Conservation (phyloP, 208 protist genomes). For the Leishmania amazonensis region DNA sequence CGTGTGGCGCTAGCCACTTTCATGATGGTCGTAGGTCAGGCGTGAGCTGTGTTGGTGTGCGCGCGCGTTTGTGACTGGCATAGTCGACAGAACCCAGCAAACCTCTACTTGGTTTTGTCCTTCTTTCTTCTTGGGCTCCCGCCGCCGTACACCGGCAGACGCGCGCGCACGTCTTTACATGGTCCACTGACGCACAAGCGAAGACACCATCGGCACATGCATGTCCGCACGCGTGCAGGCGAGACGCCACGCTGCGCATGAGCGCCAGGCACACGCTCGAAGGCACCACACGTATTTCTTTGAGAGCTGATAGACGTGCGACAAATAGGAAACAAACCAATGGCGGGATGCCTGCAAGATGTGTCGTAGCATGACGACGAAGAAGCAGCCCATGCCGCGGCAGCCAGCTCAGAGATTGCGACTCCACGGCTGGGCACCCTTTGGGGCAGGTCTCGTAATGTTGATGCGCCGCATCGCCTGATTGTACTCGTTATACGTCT, state of each 20-base stretch:
- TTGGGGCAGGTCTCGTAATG: conserved; percentile 73
- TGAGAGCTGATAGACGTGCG: background rate
- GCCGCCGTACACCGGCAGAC: no score
- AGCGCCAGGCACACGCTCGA: background rate
- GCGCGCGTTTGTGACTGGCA: background rate
- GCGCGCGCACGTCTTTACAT: no score
- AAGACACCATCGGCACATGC: background rate
- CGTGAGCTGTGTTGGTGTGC: background rate
- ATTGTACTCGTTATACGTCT: conserved; percentile 87
- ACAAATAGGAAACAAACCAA: background rate
- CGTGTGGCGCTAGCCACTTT: background rate
- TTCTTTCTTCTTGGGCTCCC: background rate
- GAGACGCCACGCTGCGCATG: background rate
- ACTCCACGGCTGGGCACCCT: conserved; percentile 76
- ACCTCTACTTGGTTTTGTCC: background rate
- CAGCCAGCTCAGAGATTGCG: conserved; percentile 54
- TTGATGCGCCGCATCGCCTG: conserved; percentile 75
- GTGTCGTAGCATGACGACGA: background rate
- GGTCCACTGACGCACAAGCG: background rate
- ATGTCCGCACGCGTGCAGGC: background rate
- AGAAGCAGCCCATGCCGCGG: background rate
- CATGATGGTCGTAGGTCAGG: background rate
- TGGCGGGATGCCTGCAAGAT: background rate
- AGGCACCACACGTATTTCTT: background rate
- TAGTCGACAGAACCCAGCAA: background rate